These are phyloP conservation scores for Solanum lignicaule DNA, from an alignment of 257 asterid species.

Conservation along the genomic window DNA sequence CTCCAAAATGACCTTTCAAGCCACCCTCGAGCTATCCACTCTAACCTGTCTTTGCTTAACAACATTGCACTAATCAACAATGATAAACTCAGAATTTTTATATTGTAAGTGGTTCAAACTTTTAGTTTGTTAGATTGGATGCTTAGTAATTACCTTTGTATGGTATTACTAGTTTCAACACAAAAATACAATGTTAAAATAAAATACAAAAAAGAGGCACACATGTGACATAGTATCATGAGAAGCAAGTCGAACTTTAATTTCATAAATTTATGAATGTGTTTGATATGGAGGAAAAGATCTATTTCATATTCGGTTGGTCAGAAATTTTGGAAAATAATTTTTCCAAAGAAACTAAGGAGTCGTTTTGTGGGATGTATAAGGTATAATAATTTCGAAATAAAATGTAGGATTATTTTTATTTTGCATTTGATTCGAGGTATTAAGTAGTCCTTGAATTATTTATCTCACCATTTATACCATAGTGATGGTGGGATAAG, in stretches of 20 bases:
- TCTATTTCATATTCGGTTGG: neutral
- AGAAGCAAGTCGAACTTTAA: neutral
- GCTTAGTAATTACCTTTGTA: neutral
- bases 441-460: neutral
- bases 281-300: neutral
- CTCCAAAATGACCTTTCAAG: neutral
- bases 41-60: neutral
- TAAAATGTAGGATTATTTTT: too few relatives aligned
- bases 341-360: too few relatives aligned
- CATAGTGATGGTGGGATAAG: neutral
- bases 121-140: neutral
- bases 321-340: neutral
- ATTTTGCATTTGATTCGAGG: neutral
- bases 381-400: neutral
- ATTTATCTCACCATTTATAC: neutral
- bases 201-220: neutral
- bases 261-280: neutral
- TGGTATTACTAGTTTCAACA: neutral
- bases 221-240: neutral
- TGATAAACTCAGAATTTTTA: neutral
- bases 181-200: neutral
- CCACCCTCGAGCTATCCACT: neutral
- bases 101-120: neutral
- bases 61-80: neutral
- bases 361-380: neutral